phyloP scores from a whole-genome alignment of 768 basidiomycete genomes.

The Hypsizygus marmoreus region DNA sequence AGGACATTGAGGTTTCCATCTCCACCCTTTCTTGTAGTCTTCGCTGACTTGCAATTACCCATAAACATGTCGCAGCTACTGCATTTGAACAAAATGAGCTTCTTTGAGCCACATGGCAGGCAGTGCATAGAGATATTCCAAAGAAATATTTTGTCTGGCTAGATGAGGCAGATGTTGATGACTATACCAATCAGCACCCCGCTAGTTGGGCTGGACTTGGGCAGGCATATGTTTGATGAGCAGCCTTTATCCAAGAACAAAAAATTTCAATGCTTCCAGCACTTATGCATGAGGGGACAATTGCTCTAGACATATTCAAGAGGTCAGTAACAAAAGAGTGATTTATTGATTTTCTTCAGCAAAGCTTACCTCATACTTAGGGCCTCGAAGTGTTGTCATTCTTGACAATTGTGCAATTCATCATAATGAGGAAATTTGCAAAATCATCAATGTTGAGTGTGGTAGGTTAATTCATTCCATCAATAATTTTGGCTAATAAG shows the following conservation, averaged over 20 bases:
- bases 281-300: conserved; percentile 24
- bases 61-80: conserved; percentile 24
- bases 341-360: conserved; percentile 29
- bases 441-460: conserved; percentile 29
- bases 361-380: conserved; percentile 36
- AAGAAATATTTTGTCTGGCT: conserved; percentile 26
- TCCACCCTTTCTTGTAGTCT: conserved; percentile 29
- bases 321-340: conserved; percentile 31
- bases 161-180: conserved; percentile 31
- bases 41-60: conserved; percentile 17
- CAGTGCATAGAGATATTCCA: conserved; percentile 16
- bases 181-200: conserved; percentile 21
- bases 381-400: conserved; percentile 34
- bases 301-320: conserved; percentile 31
- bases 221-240: conserved; percentile 22
- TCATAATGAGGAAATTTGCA: conserved; percentile 36
- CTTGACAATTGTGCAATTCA: conserved; percentile 44
- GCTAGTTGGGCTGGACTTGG: conserved; percentile 24
- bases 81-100: conserved; percentile 32
- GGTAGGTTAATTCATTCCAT: conserved; percentile 22
- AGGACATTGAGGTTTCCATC: conserved; percentile 27
- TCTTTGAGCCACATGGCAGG: conserved; percentile 22
- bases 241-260: conserved; percentile 25
- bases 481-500: background rate
- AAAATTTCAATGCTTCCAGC: conserved; percentile 29